phyloP scores from a whole-genome alignment of 1,284 basidiomycete species.

The Ustilago esculenta region DNA sequence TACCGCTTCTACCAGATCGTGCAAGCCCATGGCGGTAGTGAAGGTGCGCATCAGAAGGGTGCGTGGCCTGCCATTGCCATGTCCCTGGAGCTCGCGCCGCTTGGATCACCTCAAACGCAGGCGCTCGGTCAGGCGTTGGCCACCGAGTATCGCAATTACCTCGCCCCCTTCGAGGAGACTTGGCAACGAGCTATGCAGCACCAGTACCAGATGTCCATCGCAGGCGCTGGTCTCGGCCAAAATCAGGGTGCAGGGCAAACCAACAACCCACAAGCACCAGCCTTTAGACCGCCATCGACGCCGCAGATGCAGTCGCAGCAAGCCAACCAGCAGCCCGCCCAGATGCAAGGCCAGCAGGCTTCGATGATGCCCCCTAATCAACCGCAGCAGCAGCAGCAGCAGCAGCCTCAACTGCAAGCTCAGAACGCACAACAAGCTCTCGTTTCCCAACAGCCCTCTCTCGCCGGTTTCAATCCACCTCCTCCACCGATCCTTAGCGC shows the following conservation, averaged over 20 bases:
- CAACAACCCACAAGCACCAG: conserved; percentile 19
- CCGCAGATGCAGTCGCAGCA: conserved; percentile 49
- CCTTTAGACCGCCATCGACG: conserved; percentile 35
- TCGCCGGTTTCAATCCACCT: conserved; percentile 46
- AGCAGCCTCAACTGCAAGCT: conserved; percentile 31
- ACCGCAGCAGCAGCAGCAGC: conserved; percentile 17
- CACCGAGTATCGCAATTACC: conserved; percentile 52
- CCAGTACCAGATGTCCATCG: conserved; percentile 58
- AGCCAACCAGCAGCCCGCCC: conserved; percentile 23
- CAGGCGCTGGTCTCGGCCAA: conserved; percentile 30
- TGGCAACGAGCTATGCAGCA: conserved; percentile 63
- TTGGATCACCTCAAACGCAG: conserved; percentile 52
- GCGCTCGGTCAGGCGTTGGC: conserved; percentile 49
- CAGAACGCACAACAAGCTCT: conserved; percentile 13
- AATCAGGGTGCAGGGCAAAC: conserved; percentile 16
- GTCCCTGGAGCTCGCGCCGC: conserved; percentile 52
- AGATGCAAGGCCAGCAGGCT: conserved; percentile 27
- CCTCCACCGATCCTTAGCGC: conserved; percentile 43
- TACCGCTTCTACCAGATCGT: conserved; percentile 61
- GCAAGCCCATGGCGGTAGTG: conserved; percentile 59
- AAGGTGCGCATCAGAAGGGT: conserved; percentile 55
- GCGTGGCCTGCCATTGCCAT: conserved; percentile 58
- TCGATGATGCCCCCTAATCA: conserved; percentile 37
- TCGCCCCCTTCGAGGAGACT: conserved; percentile 61
- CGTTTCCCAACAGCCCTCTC: conserved; percentile 21